Evolutionary conservation across 805 yeast species (phyloP).

Genomic region (Candida boidinii): DNA sequence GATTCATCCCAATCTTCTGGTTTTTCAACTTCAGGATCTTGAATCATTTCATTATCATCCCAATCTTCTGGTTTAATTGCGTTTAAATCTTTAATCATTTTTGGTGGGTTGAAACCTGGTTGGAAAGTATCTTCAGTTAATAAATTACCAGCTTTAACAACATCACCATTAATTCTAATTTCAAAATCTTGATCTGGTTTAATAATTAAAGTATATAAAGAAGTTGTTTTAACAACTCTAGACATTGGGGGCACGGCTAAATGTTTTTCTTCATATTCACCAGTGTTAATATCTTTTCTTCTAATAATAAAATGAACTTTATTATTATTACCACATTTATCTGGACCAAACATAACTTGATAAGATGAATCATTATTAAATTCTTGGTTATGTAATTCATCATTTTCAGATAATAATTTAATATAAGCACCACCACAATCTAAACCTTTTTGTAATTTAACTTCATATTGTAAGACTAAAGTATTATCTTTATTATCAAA

Average conservation of each 20-base stretch:
- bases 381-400: slow-evolving; percentile 18
- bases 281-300: slow-evolving; percentile 45
- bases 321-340: slow-evolving; percentile 75
- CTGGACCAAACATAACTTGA: slow-evolving; percentile 93
- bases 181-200: slow-evolving; percentile 61
- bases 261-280: slow-evolving; percentile 60
- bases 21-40: slow-evolving; percentile 60
- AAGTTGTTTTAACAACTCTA: slow-evolving; percentile 43
- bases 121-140: slow-evolving; percentile 43
- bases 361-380: slow-evolving; percentile 65
- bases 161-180: slow-evolving; percentile 75
- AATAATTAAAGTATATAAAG: slow-evolving; percentile 71
- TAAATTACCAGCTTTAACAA: slow-evolving; percentile 61
- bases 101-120: slow-evolving; percentile 67
- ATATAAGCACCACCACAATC: slow-evolving; percentile 88
- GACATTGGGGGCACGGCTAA: slow-evolving; percentile 62
- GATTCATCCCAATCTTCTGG: slow-evolving; percentile 84
- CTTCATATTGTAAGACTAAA: slow-evolving; percentile 83
- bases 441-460: slow-evolving; percentile 70
- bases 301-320: slow-evolving; percentile 71
- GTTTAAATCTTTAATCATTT: slow-evolving; percentile 44
- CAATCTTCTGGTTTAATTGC: slow-evolving; percentile 72
- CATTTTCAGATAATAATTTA: slow-evolving; percentile 50
- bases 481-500: slow-evolving; percentile 55
- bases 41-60: slow-evolving; percentile 62